Base-by-base conservation (phyloP, 2,329 filamentous ascomycete genomes). In the Fusarium torreyae region DNA sequence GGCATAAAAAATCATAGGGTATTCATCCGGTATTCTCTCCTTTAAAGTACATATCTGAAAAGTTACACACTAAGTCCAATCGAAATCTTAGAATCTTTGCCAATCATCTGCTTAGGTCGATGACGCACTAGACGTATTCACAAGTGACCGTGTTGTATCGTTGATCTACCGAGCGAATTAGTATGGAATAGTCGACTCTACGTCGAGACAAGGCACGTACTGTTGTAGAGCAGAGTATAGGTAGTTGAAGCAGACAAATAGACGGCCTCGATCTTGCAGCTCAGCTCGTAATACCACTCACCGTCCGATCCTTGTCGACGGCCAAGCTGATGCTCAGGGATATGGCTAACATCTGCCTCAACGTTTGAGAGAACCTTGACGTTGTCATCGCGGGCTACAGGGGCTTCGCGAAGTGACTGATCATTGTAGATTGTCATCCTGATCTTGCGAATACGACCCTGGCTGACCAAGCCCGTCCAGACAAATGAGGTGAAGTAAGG, bases 201-300 rank as follows among this genome's bases (percentile, higher is more conserved):
- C 7, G 5, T 7, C 6, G 28, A 31, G 15, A 2, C 7, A 8
- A 17, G 17, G 18, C 22, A 66, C 80, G 69, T 69, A 82, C 81
- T 77, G 51, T 83, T 80, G 59, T 81, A 80, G 9, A 84, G 72
- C 33, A 84, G 72, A 6, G 82, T 83, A 65, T 84, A 84, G 26
- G 78, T 75, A 1, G 81, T 83, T 6, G 77, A 81, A 1, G 80
- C 81, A 3, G 81, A 83, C 8, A 79, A 76, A 64, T 82, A 83
- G 5, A 81, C 75, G 1, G 80, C 76, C 65, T 84, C 81, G 17
- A 84, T 80, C 57, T 80, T 76, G 66, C 76, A 81, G 42, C 66
- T 74, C 26, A 83, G 61, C 17, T 79, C 76, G 39, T 83, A 84
- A 62, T 84, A 82, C 75, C 66, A 76, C 61, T 78, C 67, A 2